phyloP scores from a whole-genome alignment of 441 rosid genomes.

The Dalechampia spathulata region DNA sequence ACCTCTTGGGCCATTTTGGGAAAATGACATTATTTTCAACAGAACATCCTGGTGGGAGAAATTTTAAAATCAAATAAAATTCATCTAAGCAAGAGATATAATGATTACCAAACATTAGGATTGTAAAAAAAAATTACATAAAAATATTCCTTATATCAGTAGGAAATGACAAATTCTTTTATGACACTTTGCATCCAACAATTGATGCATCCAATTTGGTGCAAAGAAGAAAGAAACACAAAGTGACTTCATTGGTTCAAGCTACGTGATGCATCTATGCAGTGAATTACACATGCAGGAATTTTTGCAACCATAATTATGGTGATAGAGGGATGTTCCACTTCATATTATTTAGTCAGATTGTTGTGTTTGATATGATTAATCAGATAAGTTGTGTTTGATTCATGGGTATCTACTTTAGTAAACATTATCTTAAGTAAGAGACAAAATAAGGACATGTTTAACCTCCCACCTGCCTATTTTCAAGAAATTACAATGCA shows the following conservation, averaged over 20 bases:
- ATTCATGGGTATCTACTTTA: too few species aligned
- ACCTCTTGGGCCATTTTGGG: slow-evolving; percentile 32
- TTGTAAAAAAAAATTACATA: neutral
- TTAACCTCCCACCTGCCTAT: too few species aligned
- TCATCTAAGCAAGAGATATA: neutral
- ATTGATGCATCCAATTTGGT: neutral
- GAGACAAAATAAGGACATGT: too few species aligned
- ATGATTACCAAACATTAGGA: neutral
- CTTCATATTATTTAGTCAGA: too few species aligned
- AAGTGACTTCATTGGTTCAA: neutral
- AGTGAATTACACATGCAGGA: neutral
- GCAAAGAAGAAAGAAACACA: neutral
- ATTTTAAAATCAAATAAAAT: neutral
- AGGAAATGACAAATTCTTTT: neutral
- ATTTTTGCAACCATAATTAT: too few species aligned
- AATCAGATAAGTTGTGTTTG: too few species aligned
- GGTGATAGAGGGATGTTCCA: too few species aligned
- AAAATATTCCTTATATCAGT: neutral
- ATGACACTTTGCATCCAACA: neutral
- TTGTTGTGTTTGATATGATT: too few species aligned
- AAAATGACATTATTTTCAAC: slow-evolving; percentile 25
- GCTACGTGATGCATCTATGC: neutral
- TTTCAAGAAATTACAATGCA: too few species aligned
- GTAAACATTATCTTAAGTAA: too few species aligned
- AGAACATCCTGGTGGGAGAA: slow-evolving; percentile 26